Conservation (phyloP, 805 yeast species). For the Komagataella pastoris region DNA sequence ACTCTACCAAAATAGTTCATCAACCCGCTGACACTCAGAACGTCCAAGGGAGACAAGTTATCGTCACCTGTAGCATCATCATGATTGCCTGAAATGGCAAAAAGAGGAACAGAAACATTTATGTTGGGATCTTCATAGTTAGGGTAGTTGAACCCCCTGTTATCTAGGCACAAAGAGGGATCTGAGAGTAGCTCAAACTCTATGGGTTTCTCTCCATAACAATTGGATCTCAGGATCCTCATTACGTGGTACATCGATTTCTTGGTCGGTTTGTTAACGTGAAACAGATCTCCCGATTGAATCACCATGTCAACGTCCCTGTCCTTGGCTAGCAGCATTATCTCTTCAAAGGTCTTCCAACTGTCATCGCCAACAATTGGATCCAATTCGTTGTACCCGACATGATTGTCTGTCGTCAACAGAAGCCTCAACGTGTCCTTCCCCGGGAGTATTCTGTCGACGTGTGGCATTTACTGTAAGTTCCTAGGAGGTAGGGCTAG, state of each 20-base stretch:
- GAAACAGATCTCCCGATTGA: conserved; percentile 91
- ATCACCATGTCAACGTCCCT: conserved; percentile 77
- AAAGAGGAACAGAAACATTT: conserved; percentile 80
- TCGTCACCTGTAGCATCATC: conserved; percentile 92
- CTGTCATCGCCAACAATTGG: conserved; percentile 86
- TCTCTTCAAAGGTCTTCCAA: conserved; percentile 78
- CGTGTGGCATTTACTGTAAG: conserved; percentile 20
- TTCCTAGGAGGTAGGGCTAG: background rate
- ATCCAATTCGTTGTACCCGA: conserved; percentile 83
- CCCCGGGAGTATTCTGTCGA: conserved; percentile 29
- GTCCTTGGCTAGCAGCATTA: conserved; percentile 54
- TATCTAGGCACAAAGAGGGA: conserved; percentile 48
- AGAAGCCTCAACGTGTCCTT: conserved; percentile 65
- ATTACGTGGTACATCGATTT: conserved; percentile 78
- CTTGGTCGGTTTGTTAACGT: conserved; percentile 78
- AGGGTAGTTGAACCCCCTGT: conserved; percentile 48
- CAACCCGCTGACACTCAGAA: conserved; percentile 68
- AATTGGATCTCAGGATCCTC: conserved; percentile 50
- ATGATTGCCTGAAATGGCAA: conserved; percentile 91
- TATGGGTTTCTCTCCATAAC: conserved; percentile 82
- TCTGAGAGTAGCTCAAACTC: conserved; percentile 76
- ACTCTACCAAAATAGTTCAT: conserved; percentile 86
- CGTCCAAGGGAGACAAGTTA: conserved; percentile 73
- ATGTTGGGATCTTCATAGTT: conserved; percentile 87
- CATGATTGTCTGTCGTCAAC: conserved; percentile 91